Evolutionary conservation across 2,329 filamentous ascomycete genomes (phyloP).

Genomic region (Pseudophaeomoniella oleicola): DNA sequence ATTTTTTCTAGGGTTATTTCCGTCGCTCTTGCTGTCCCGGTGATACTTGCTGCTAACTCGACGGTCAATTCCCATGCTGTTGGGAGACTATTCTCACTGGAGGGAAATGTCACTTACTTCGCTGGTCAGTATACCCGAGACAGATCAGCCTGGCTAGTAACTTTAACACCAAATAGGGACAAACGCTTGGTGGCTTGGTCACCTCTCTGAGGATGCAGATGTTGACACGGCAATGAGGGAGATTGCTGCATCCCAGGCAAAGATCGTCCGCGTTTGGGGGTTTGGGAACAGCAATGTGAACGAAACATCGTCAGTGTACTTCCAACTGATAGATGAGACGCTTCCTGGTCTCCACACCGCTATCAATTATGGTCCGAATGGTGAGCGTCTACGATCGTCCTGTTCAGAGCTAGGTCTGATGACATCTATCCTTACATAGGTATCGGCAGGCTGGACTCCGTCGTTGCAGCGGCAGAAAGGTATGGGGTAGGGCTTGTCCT

Average conservation of each 20-base stretch:
- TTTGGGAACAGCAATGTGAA: constrained; percentile 32
- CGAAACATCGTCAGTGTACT: constrained; percentile 29
- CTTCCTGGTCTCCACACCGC: constrained; percentile 15
- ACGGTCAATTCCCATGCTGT: neutral
- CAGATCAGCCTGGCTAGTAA: neutral
- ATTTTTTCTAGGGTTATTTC: neutral
- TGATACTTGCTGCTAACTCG: constrained; percentile 4
- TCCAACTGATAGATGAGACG: constrained; percentile 5
- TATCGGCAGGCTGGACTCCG: constrained; percentile 44
- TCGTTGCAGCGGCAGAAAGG: constrained; percentile 44
- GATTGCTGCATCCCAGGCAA: constrained; percentile 25
- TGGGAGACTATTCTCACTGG: neutral
- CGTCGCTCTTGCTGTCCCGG: constrained; percentile 7
- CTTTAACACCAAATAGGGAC: constrained; percentile 22
- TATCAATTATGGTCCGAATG: constrained; percentile 50
- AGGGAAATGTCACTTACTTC: neutral
- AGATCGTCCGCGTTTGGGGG: constrained; percentile 38
- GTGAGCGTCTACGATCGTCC: no score
- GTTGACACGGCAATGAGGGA: constrained; percentile 23
- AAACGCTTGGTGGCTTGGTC: constrained; percentile 39
- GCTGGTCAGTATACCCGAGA: neutral
- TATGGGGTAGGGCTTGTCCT: constrained; percentile 46
- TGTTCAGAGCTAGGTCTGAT: no score
- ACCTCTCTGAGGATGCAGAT: constrained; percentile 33
- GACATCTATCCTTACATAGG: neutral